Percentiles rank a stretch among this genome's conserved stretches.
Evolutionary conservation across 768 basidiomycete species (phyloP).

Genomic region (Lactifluus pinguis): DNA sequence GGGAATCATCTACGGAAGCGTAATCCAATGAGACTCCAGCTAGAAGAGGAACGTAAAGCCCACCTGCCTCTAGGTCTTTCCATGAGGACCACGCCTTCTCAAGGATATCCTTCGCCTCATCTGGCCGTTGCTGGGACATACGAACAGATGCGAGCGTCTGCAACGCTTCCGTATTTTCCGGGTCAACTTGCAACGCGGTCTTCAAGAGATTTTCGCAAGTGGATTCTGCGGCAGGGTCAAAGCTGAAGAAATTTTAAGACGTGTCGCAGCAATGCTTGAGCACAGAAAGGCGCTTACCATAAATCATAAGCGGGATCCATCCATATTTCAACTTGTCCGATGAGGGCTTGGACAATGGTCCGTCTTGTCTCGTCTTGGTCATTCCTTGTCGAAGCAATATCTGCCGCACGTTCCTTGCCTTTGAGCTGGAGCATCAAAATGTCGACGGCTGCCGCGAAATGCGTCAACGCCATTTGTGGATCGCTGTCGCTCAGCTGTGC

Average conservation of each 20-base stretch:
- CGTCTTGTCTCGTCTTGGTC: constrained; percentile 53
- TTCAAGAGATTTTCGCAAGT: constrained; percentile 72
- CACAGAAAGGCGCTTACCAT: constrained; percentile 44
- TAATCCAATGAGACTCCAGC: neutral
- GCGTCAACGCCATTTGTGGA: constrained; percentile 58
- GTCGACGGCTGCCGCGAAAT: constrained; percentile 77
- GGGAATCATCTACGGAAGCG: constrained; percentile 45
- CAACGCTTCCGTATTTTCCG: constrained; percentile 69
- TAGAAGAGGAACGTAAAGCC: constrained; percentile 6
- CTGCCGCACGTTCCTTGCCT: constrained; percentile 55
- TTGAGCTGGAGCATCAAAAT: constrained; percentile 60
- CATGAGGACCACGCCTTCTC: constrained; percentile 59
- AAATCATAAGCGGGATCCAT: constrained; percentile 87
- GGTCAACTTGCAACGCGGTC: constrained; percentile 64
- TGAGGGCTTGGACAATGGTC: constrained; percentile 68
- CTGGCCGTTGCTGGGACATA: constrained; percentile 77
- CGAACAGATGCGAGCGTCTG: constrained; percentile 78
- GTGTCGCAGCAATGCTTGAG: neutral
- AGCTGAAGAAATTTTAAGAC: constrained; percentile 35
- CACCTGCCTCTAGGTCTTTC: constrained; percentile 58
- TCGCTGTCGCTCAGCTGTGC: constrained; percentile 78
- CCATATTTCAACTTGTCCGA: constrained; percentile 93
- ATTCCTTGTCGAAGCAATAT: constrained; percentile 26
- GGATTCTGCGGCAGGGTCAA: constrained; percentile 72
- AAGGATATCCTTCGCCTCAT: constrained; percentile 67